Percentiles rank a stretch among this genome's conserved stretches.
Conservation (phyloP, 768 basidiomycete species). For the Rhodotorula diobovata region DNA sequence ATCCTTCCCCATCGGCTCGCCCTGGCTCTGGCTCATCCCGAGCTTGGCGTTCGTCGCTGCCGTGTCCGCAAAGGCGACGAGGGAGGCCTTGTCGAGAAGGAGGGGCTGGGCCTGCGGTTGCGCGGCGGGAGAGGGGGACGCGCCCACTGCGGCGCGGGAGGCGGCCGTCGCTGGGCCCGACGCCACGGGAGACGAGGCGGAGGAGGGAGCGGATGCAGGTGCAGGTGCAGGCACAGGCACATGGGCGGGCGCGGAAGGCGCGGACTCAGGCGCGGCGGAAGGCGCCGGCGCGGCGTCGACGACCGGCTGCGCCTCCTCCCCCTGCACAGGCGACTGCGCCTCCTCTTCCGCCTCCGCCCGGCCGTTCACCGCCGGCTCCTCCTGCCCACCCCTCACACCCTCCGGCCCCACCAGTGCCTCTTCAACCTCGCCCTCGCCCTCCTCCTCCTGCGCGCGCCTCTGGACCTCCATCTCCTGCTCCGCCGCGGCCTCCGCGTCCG, state of each 20-base stretch:
- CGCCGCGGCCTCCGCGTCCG: neutral
- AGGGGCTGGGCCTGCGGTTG: neutral
- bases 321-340: neutral
- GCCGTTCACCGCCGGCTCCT: neutral
- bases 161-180: no score
- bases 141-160: no score
- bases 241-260: no score
- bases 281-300: neutral
- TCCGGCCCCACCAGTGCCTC: no score
- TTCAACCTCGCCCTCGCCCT: no score
- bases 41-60: neutral
- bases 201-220: neutral
- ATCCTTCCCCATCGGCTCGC: constrained; percentile 2
- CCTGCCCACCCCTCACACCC: no score
- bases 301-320: neutral
- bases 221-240: no score
- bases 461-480: neutral
- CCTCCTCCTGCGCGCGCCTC: neutral
- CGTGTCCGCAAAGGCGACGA: neutral
- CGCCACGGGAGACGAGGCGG: neutral
- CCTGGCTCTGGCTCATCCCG: neutral
- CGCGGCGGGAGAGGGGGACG: no score
- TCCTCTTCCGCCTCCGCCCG: neutral
- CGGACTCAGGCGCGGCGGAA: no score
- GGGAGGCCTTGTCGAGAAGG: neutral